These are phyloP conservation scores for Clonostachys rhizophaga DNA, from an alignment of 2,329 filamentous ascomycete species.

Conservation along the genomic window DNA sequence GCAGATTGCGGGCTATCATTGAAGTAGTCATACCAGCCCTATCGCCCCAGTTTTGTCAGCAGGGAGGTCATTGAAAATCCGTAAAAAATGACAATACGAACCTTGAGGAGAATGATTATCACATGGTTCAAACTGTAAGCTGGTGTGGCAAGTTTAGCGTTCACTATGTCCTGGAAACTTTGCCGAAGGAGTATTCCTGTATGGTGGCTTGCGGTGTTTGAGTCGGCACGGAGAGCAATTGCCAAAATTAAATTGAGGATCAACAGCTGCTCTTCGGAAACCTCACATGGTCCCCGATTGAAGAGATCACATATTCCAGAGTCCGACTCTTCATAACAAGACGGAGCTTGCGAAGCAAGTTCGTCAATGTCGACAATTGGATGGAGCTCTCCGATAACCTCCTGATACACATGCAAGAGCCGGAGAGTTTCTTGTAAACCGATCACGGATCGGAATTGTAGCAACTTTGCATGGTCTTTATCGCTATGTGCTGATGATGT, in stretches of 20 bases:
- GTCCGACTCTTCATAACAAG: not conserved
- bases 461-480: not conserved
- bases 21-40: conserved; percentile 15
- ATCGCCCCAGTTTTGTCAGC: not conserved
- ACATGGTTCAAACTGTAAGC: conserved; percentile 2
- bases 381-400: not conserved
- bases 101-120: conserved; percentile 1
- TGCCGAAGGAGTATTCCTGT: not conserved
- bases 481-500: not conserved
- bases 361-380: conserved; percentile 1
- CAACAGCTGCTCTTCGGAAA: conserved; percentile 4
- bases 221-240: conserved; percentile 6
- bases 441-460: not conserved
- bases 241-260: conserved; percentile 5
- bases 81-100: not conserved
- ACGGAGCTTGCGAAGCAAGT: not conserved
- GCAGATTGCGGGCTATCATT: conserved; percentile 12
- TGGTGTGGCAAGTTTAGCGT: conserved; percentile 1
- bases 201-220: not conserved
- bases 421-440: not conserved
- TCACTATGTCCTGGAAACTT: conserved; percentile 1
- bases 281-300: not conserved
- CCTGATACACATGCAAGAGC: not conserved
- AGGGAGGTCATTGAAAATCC: not conserved
- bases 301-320: not conserved